Evolutionary conservation across 78 protist species (phyloP).

Genomic region (Chrysochromulina tobinii): DNA sequence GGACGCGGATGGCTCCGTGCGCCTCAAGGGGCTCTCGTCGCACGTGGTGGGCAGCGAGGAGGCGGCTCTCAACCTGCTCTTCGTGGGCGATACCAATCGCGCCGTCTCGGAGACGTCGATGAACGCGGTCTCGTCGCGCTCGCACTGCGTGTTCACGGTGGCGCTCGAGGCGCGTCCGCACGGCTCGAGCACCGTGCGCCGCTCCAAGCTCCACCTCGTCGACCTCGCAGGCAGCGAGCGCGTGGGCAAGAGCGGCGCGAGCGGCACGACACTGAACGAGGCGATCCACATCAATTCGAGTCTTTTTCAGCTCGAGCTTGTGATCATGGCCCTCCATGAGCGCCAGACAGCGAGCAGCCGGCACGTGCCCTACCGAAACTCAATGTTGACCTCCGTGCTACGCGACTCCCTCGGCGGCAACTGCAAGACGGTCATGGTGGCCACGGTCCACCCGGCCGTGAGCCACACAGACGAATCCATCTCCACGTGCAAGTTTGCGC

Average conservation of each 20-base stretch:
- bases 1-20: conserved; percentile 40
- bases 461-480: neutral
- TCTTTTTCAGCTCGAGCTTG: neutral
- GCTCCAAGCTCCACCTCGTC: conserved; percentile 23
- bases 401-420: conserved; percentile 4
- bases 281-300: conserved; percentile 31
- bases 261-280: conserved; percentile 15
- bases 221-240: conserved; percentile 52
- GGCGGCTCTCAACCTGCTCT: conserved; percentile 46
- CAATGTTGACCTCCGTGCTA: neutral
- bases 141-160: conserved; percentile 72
- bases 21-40: conserved; percentile 20
- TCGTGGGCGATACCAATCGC: conserved; percentile 24
- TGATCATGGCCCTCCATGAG: neutral
- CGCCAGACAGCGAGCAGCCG: neutral
- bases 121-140: conserved; percentile 47
- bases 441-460: neutral
- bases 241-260: neutral
- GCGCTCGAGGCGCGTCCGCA: neutral
- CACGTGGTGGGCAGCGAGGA: conserved; percentile 7
- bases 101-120: conserved; percentile 40
- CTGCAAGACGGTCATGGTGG: neutral
- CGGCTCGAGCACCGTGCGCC: neutral
- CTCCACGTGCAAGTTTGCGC: neutral
- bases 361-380: conserved; percentile 12